Base-by-base conservation (phyloP, 768 basidiomycete genomes). In the Calvatia gigantea region DNA sequence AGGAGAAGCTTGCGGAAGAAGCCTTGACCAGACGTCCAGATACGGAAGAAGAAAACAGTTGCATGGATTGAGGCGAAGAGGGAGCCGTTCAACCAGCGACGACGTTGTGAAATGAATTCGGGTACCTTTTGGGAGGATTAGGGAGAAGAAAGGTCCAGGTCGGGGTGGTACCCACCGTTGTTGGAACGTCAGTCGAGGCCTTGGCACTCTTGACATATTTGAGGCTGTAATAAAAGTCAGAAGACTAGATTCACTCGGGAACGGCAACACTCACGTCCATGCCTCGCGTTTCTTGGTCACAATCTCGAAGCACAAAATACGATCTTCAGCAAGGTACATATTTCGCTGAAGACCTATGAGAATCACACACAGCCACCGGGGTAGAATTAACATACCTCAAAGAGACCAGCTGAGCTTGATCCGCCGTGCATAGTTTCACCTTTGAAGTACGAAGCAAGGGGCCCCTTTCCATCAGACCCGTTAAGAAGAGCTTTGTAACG, bases 131-230 rank as follows among this genome's bases (percentile, higher is more conserved):
- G 52, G 32, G 14, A 49, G 14, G 7, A 50, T 46, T 14, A 58
- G 51, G 47, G 51, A 23, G 17, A 27, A 37, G n/a, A 27, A 31
- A 33, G 32, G 43, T n/a, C 27, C 57, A 2, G 32, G 50, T 29
- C 57, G 7, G 33, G 50, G 31, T 12, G 17, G 32, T 21, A 47
- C 75, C 55, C 45, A 85, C 86, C 17, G 84, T 79, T 33, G 92
- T 88, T 29, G 95, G 95, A 3, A 96, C 94, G 72, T 98, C 95
- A n/a, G 95, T 98, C 39, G 94, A 82, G 0, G 94, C 95, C 61
- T 95, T 94, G 14, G 95, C 95, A 63, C 84, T 89, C 79, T 93
- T 93, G 69, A 95, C 93, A 66, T 94, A 95, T 69, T 86, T 87
- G 62, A 92, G 72, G 14, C 88, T 90, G 58, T 21, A 43, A 29